A percentile compares a stretch with the other conserved stretches of the same genome.
phyloP scores from a whole-genome alignment of 495 filamentous ascomycete genomes.

The Xylaria venustula region DNA sequence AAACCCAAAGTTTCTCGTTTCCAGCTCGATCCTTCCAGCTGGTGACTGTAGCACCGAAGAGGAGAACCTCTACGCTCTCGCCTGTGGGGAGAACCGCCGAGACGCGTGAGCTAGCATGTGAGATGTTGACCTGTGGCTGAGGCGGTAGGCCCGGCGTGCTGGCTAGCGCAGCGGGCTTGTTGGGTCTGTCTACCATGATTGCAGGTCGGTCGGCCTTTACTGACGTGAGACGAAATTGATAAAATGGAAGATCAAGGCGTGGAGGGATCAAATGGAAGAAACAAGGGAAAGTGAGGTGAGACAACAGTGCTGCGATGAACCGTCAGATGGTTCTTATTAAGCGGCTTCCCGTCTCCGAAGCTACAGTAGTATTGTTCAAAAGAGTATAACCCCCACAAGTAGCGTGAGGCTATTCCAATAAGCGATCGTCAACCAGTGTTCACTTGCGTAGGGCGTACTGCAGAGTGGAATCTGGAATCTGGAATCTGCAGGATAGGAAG shows the following conservation, averaged over 20 bases:
- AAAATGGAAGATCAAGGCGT: background rate
- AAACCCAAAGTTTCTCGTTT: constrained; percentile 85
- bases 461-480: background rate
- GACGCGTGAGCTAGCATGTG: constrained; percentile 61
- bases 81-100: constrained; percentile 76
- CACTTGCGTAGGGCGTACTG: background rate
- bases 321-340: background rate
- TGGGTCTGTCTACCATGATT: constrained; percentile 75
- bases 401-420: background rate
- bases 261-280: background rate
- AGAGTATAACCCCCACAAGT: background rate
- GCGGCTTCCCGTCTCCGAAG: background rate
- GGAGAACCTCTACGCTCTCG: constrained; percentile 78
- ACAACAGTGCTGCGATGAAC: no score
- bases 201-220: background rate
- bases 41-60: constrained; percentile 89
- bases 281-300: background rate
- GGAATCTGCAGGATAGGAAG: background rate
- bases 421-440: background rate
- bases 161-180: constrained; percentile 77
- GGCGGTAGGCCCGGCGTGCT: constrained; percentile 63
- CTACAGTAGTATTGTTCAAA: background rate
- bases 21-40: constrained; percentile 84
- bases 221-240: background rate
- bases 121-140: constrained; percentile 66